These are phyloP conservation scores for Boletus patriciae DNA, from an alignment of 768 basidiomycete genomes.

Conservation along the genomic window DNA sequence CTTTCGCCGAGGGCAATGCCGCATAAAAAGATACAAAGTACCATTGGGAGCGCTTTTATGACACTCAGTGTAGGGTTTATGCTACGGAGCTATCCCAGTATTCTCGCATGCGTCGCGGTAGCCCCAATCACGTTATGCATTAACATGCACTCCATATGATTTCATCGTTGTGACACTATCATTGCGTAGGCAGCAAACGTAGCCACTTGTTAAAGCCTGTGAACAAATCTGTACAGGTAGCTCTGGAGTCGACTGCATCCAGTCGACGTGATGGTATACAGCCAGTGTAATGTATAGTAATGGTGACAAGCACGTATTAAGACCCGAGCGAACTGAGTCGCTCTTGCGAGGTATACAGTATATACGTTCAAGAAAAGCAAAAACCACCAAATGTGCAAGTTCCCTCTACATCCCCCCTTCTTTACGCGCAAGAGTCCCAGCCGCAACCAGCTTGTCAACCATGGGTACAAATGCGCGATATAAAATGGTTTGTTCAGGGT, in stretches of 20 bases:
- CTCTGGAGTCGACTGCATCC: too few species aligned
- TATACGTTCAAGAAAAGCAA: background rate
- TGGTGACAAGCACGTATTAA: background rate
- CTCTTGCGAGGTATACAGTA: background rate
- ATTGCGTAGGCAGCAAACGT: too few species aligned
- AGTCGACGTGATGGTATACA: background rate
- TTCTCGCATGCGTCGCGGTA: background rate
- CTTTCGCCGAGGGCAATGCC: conserved; percentile 72
- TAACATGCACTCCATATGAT: background rate
- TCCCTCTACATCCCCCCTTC: background rate
- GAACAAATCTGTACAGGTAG: background rate
- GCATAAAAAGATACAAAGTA: conserved; percentile 42
- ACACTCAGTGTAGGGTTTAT: conserved; percentile 2
- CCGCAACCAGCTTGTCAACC: conserved; percentile 22
- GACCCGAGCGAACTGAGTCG: background rate
- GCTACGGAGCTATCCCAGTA: background rate
- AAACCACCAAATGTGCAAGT: background rate
- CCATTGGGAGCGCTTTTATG: background rate
- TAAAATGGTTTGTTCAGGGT: conserved; percentile 18
- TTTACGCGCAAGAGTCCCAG: conserved; percentile 16
- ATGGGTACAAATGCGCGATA: conserved; percentile 24
- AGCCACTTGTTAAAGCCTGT: background rate
- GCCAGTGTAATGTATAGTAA: background rate
- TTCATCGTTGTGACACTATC: background rate
- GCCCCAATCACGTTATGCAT: conserved; percentile 1